These are phyloP conservation scores for Dipteronia dyeriana DNA, from an alignment of 345 rosid species.

Conservation along the genomic window DNA sequence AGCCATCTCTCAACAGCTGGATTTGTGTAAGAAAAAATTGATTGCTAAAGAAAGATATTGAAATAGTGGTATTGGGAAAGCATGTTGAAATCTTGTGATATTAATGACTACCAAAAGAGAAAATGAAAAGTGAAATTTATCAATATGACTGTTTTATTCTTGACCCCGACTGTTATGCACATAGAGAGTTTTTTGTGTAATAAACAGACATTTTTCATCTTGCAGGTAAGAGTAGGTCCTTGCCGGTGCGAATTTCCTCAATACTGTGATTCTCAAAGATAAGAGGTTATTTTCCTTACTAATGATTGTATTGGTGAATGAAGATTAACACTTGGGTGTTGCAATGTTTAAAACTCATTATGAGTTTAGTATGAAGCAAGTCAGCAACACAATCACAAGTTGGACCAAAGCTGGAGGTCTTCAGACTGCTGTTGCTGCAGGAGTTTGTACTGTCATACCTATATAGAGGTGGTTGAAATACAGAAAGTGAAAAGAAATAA, in stretches of 20 bases:
- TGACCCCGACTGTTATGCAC: background rate
- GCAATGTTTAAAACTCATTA: background rate
- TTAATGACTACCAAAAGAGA: background rate
- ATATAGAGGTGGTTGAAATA: background rate
- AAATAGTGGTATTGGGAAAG: background rate
- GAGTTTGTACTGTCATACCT: background rate
- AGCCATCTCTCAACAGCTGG: background rate
- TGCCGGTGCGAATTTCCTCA: conserved; percentile 77
- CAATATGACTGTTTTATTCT: background rate
- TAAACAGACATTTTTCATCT: background rate
- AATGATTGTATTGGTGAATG: background rate
- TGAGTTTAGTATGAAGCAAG: background rate
- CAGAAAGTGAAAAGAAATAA: background rate
- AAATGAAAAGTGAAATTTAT: background rate
- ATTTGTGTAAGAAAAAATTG: background rate
- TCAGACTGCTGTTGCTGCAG: background rate
- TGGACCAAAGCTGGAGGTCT: background rate
- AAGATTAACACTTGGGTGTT: background rate
- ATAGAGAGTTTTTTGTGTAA: background rate
- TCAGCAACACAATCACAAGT: background rate
- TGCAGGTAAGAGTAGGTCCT: conserved; percentile 73
- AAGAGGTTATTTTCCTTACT: background rate
- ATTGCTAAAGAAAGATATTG: too few species aligned
- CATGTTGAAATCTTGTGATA: background rate
- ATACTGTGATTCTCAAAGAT: conserved; percentile 69